Base-by-base conservation (phyloP, 2,329 filamentous ascomycete genomes). In the Aspergillus tubingensis region DNA sequence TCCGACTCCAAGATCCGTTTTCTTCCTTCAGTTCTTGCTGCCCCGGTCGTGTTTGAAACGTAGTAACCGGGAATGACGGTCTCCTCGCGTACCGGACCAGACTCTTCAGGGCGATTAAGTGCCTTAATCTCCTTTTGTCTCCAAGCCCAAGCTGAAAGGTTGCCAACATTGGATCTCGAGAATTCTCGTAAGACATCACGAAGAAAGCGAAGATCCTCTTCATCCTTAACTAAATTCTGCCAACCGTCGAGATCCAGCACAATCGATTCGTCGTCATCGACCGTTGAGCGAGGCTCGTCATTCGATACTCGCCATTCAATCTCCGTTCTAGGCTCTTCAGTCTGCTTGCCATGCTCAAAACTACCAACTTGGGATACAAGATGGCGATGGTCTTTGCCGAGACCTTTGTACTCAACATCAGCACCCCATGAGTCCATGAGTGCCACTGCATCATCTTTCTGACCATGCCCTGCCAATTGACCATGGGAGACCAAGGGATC, bases 1-100 rank as follows among this genome's bases (percentile, higher is more conserved):
- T 99, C 95, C 0, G 92, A 91, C 75, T 99, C 96, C 63, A 96
- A 85, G 59, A 99, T 98, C 81, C 94, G 96, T 81, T 96, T 94
- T 70, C 92, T 88, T 27, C 92, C 93, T 79, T 99, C 93, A 0
- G 95, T 97, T 59, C 95, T 87, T 59, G 95, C 95, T 68, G 88
- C 91, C 36, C 95, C 95, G 8, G 92, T 92, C 0, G 83, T 63
- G 67, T 97, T 99, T 0, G 91, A 87, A 43, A 97, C 91, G 72
- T 97, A 98, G 71, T 89, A 88, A 41, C 86, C 87, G 64, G 83
- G 77, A 60, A 89, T 88, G 65, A 80, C 81, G 25, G 83, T 81
- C 62, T 81, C 78, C 19, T 79, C 77, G 49, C 80, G 80, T 21
- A 82, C 79, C n/a, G 82, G 77, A 7, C 86, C 86, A 65, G 77